Percentiles rank a stretch among this genome's conserved stretches.
These are phyloP conservation scores for Colletotrichum sidae DNA, from an alignment of 2,329 filamentous ascomycete genomes.

Conservation along the genomic window DNA sequence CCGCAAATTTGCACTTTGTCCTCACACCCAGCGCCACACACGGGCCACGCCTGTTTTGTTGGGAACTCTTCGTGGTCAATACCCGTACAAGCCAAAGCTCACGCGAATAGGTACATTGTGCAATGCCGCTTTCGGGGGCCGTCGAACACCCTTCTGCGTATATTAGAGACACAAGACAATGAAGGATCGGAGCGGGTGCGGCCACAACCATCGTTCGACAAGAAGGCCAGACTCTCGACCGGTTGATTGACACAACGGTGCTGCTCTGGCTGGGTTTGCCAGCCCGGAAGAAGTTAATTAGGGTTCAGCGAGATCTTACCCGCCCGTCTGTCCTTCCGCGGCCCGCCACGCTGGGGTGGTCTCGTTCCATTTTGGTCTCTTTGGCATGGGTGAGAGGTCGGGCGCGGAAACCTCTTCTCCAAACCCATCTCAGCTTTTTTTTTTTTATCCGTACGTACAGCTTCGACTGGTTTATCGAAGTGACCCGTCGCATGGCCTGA, in stretches of 20 bases:
- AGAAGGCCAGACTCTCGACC: constrained; percentile 5
- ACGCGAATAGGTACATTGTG: too few species aligned
- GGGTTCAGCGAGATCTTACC: constrained; percentile 18
- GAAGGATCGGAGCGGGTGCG: constrained; percentile 3
- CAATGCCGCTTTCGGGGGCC: constrained; percentile 4
- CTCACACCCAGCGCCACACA: not conserved
- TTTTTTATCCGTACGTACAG: constrained; percentile 7
- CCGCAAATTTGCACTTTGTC: not conserved
- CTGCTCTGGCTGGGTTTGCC: not conserved
- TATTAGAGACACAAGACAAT: not conserved
- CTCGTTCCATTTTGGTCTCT: too few species aligned
- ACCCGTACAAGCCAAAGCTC: too few species aligned
- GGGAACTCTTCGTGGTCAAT: not conserved
- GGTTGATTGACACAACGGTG: constrained; percentile 13
- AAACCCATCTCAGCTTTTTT: not conserved
- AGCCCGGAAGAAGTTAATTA: not conserved
- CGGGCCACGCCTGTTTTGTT: constrained; percentile 16
- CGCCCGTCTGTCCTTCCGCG: constrained; percentile 21
- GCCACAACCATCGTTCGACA: constrained; percentile 27
- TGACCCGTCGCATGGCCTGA: constrained; percentile 14
- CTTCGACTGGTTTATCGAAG: constrained; percentile 9
- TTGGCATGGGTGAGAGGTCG: too few species aligned
- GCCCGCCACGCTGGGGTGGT: constrained; percentile 10
- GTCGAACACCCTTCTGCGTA: not conserved
- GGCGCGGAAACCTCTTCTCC: not conserved